phyloP scores from a whole-genome alignment of 129 eudicot species.

The Artemisia argyi region DNA sequence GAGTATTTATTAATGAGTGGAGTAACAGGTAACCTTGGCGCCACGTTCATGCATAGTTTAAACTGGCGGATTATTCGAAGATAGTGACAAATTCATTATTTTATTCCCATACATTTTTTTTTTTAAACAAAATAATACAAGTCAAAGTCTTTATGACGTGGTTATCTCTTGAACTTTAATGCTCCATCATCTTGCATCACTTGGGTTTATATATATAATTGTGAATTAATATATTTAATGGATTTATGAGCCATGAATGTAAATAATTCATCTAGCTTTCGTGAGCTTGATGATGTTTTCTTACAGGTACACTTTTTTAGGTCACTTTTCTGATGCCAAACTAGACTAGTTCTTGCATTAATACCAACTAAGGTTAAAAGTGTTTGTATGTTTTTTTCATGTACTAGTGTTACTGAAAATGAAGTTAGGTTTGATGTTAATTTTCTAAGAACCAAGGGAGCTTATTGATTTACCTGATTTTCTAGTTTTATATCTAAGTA shows the following conservation, averaged over 20 bases:
- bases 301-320: conserved; percentile 64
- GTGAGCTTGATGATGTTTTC: conserved; percentile 73
- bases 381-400: background rate
- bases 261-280: conserved; percentile 43
- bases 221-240: background rate
- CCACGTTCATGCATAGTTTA: conserved; percentile 31
- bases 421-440: background rate
- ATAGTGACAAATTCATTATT: conserved; percentile 26
- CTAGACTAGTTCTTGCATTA: background rate
- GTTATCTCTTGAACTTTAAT: conserved; percentile 8
- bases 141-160: conserved; percentile 11
- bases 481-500: background rate
- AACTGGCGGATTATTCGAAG: conserved; percentile 32
- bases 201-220: conserved; percentile 6
- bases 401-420: background rate
- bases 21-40: conserved; percentile 30
- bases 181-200: background rate
- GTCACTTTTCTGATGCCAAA: conserved; percentile 15
- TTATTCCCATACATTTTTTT: background rate
- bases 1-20: background rate
- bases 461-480: background rate
- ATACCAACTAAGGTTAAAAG: background rate
- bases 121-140: background rate
- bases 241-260: conserved; percentile 18
- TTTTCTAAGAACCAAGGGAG: background rate